These are phyloP conservation scores for Hibiscus mutabilis DNA, from an alignment of 345 rosid species.

Conservation along the genomic window DNA sequence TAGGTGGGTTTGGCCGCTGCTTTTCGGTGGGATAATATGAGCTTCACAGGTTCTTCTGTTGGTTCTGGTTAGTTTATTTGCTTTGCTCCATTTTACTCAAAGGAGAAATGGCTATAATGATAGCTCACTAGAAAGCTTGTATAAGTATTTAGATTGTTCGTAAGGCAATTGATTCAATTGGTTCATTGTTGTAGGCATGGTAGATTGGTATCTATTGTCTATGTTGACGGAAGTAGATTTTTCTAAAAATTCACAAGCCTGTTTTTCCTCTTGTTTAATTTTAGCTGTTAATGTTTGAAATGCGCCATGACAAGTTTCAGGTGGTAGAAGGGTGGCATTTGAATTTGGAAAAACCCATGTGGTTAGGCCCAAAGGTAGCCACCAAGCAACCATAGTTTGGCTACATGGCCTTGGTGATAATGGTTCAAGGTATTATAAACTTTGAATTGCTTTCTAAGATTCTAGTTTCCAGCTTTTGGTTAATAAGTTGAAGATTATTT, in stretches of 20 bases:
- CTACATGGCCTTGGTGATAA: slow-evolving; percentile 98
- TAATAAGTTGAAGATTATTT: neutral
- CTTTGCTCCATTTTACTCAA: slow-evolving; percentile 3
- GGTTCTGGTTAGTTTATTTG: slow-evolving; percentile 52
- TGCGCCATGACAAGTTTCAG: slow-evolving; percentile 23
- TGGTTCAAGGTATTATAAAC: slow-evolving; percentile 65
- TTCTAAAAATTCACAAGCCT: neutral
- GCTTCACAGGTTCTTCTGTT: slow-evolving; percentile 56
- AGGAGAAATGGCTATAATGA: neutral
- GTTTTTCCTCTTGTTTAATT: neutral
- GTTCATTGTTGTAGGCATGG: neutral
- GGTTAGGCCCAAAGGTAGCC: slow-evolving; percentile 95
- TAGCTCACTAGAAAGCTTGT: neutral
- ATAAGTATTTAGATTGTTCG: neutral
- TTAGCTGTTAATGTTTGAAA: neutral
- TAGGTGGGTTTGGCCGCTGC: slow-evolving; percentile 5
- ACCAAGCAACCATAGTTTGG: slow-evolving; percentile 95
- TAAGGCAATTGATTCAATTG: neutral
- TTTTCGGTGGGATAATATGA: slow-evolving; percentile 42
- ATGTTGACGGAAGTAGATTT: neutral
- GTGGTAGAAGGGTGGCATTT: slow-evolving; percentile 45
- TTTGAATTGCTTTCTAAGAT: slow-evolving; percentile 6
- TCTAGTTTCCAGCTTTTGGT: neutral
- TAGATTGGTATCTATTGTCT: neutral
- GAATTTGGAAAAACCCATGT: slow-evolving; percentile 91